Conservation (phyloP, 2,329 filamentous ascomycete genomes). For the Cercospora sesami region DNA sequence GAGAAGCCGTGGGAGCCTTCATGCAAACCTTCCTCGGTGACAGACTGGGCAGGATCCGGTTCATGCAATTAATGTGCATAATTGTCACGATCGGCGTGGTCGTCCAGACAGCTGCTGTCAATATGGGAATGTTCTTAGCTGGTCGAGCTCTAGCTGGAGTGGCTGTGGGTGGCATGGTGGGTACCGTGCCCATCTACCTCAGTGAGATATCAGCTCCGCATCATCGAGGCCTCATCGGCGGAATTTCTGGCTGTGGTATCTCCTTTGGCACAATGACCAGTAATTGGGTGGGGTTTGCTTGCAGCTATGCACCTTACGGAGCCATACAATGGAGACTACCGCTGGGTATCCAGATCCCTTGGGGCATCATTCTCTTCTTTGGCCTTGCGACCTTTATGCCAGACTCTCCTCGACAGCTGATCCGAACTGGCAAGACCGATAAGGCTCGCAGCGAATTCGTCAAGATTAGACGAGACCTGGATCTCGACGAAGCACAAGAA, state of each 20-base stretch:
- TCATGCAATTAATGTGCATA: constrained; percentile 50
- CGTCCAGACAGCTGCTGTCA: constrained; percentile 57
- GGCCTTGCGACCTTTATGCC: constrained; percentile 59
- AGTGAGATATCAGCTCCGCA: constrained; percentile 53
- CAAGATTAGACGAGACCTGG: constrained; percentile 51
- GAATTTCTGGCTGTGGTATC: constrained; percentile 53
- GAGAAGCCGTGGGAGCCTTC: constrained; percentile 56
- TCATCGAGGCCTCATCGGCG: constrained; percentile 55
- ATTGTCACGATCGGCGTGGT: constrained; percentile 56
- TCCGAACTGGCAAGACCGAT: constrained; percentile 53
- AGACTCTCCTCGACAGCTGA: constrained; percentile 56
- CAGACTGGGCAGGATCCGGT: constrained; percentile 42
- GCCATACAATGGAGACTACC: constrained; percentile 57
- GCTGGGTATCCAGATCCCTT: constrained; percentile 57
- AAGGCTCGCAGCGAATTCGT: constrained; percentile 52
- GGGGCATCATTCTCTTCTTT: constrained; percentile 56
- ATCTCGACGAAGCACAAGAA: constrained; percentile 47
- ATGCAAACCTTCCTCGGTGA: constrained; percentile 57
- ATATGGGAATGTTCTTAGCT: constrained; percentile 41
- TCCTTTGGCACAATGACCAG: constrained; percentile 58
- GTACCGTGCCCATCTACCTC: constrained; percentile 58
- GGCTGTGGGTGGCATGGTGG: constrained; percentile 38
- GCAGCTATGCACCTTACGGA: constrained; percentile 56
- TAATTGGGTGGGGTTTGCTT: constrained; percentile 60
- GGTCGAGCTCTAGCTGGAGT: constrained; percentile 35